Evolutionary conservation across 2,329 filamentous ascomycete genomes (phyloP), one percentile per base, ranked within the genome.

Genomic region (Volutella citrinella): DNA sequence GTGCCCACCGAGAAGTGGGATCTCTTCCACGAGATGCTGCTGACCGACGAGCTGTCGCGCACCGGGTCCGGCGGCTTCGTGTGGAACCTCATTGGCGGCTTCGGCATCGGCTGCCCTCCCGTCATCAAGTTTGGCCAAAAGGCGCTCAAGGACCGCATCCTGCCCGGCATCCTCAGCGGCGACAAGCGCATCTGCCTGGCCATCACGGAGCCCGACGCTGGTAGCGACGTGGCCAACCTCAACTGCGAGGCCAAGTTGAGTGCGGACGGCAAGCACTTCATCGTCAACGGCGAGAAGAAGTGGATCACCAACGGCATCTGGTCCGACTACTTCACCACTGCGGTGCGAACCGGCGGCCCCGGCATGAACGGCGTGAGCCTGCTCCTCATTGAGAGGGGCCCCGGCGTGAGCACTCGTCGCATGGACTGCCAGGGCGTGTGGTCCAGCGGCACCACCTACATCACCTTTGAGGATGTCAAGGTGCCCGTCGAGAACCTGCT

Each of bases 361-460:
- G 93, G 93, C 49, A 97, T 96, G 90, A 90, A 91, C 57, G 93
- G 93, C 40, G 76, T 98, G 43, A 87, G 82, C 19, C 76, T 97
- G 32, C 78, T 98, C 32, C 82, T 98, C 40, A 95, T 98, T 49
- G 91, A 97, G 76, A 84, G 91, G 50, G 74, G 76, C 31, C 87
- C 87, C 41, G 93, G 93, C 50, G 91, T 98, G 34, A 87, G 80
- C 57, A 98, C 93, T 18, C 80, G 93, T 36, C 83, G 85, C 59
- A 98, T 98, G 93, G 90, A 97, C 69, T 97, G 91, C 74, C 90
- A 96, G 68, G 93, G 93, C 65, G 90, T 97, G 19, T 95, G 90
- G 87, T 89, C 84, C 43, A 87, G 81, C 48, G 93, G 93, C 34
- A 97, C 93, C 12, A 96, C 93, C 19, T 98, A 97, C 66, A 83